Percentiles rank a stretch among this genome's conserved stretches.
These are phyloP conservation scores for Salix exigua DNA, from an alignment of 345 rosid genomes.

Conservation along the genomic window DNA sequence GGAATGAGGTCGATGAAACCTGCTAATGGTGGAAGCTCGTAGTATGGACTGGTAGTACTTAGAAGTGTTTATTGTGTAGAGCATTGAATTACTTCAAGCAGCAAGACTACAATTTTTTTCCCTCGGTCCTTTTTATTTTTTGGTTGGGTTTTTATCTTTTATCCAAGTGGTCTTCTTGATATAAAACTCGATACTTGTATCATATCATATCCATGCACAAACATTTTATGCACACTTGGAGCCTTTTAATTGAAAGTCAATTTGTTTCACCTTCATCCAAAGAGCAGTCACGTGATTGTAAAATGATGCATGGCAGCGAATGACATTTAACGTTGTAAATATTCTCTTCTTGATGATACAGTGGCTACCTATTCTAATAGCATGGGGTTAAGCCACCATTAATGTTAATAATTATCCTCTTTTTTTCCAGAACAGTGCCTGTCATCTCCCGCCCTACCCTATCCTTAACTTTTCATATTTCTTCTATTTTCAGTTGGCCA, in stretches of 20 bases:
- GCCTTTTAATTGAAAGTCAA: neutral
- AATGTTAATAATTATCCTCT: too few relatives aligned
- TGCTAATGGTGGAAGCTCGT: neutral
- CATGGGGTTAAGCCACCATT: too few relatives aligned
- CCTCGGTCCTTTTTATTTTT: neutral
- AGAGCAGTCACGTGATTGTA: neutral
- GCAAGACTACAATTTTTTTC: neutral
- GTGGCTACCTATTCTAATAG: neutral
- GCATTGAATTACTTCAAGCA: neutral
- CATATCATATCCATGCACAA: neutral
- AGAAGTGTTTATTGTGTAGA: neutral
- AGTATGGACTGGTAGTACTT: neutral
- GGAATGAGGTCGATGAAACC: conserved; percentile 6
- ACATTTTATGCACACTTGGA: neutral
- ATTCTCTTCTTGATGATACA: neutral
- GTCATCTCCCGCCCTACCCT: too few relatives aligned
- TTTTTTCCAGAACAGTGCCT: too few relatives aligned
- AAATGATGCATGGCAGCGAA: neutral
- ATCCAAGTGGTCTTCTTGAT: neutral
- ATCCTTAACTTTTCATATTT: neutral
- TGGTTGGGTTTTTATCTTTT: neutral
- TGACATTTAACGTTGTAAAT: neutral
- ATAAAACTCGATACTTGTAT: neutral
- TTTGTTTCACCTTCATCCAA: neutral
- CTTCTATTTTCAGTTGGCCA: neutral